These are phyloP conservation scores for Mrakia frigida DNA, from an alignment of 768 basidiomycete species.

Conservation along the genomic window DNA sequence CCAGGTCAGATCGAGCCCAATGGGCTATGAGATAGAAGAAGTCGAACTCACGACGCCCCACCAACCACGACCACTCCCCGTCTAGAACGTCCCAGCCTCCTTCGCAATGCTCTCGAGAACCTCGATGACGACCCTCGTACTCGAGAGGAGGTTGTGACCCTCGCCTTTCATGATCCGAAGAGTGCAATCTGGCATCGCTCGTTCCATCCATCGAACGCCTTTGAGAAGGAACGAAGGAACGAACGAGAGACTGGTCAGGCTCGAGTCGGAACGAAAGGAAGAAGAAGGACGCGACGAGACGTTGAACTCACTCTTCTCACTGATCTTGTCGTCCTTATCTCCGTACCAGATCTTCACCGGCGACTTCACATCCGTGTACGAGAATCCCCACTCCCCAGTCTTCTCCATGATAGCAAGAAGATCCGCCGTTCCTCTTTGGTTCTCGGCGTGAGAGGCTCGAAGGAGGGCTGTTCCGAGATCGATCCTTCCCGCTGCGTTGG, in stretches of 20 bases:
- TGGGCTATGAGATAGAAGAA: background rate
- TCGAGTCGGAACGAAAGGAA: background rate
- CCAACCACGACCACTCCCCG: too few species aligned
- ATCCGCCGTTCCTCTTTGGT: constrained; percentile 77
- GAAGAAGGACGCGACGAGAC: background rate
- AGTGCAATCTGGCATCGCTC: constrained; percentile 69
- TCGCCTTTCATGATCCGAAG: constrained; percentile 81
- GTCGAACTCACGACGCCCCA: background rate
- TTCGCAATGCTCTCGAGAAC: constrained; percentile 56
- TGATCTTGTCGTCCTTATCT: constrained; percentile 87
- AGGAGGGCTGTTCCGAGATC: constrained; percentile 81
- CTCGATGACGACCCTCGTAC: constrained; percentile 77
- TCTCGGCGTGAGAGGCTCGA: constrained; percentile 77
- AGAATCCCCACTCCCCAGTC: constrained; percentile 82
- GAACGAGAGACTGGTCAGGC: background rate
- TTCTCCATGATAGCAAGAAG: constrained; percentile 69
- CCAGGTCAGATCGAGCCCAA: too few species aligned
- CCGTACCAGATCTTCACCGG: constrained; percentile 85
- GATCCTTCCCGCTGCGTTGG: constrained; percentile 36
- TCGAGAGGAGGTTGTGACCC: constrained; percentile 91
- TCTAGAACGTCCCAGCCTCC: constrained; percentile 12
- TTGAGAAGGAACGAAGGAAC: background rate
- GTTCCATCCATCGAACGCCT: constrained; percentile 71
- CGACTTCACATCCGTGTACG: constrained; percentile 71
- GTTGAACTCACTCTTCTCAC: constrained; percentile 58